These are phyloP conservation scores for Helianthus annuus DNA, from an alignment of 129 eudicot species.

Conservation along the genomic window DNA sequence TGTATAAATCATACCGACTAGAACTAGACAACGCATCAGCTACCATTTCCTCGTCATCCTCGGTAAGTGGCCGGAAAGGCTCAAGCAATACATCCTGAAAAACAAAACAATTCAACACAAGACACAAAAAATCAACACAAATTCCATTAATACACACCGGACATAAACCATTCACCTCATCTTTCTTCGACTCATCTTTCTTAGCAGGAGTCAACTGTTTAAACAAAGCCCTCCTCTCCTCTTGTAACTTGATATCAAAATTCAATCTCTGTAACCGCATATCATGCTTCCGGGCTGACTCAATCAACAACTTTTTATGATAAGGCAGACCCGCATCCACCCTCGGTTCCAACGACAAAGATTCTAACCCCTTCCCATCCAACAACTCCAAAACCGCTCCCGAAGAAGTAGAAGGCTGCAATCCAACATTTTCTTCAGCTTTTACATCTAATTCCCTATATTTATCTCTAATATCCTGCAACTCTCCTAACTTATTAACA, in stretches of 20 bases:
- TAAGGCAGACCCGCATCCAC: constrained; percentile 22
- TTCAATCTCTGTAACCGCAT: constrained; percentile 12
- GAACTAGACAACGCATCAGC: constrained; percentile 52
- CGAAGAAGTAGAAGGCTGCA: constrained; percentile 34
- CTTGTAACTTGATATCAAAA: constrained; percentile 35
- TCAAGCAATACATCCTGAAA: constrained; percentile 56
- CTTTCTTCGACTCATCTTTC: constrained; percentile 40
- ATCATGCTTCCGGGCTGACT: constrained; percentile 25
- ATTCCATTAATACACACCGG: neutral
- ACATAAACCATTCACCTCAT: constrained; percentile 31
- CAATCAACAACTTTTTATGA: constrained; percentile 29
- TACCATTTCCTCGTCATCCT: constrained; percentile 63
- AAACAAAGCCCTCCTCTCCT: constrained; percentile 18
- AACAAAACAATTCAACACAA: constrained; percentile 19
- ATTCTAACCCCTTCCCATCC: constrained; percentile 30
- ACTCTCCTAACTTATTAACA: constrained; percentile 27
- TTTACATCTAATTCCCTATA: constrained; percentile 30
- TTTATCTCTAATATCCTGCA: constrained; percentile 31
- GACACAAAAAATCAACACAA: constrained; percentile 14
- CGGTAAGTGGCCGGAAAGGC: constrained; percentile 66
- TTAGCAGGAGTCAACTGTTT: constrained; percentile 37
- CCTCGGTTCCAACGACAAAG: constrained; percentile 24
- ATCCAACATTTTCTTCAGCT: constrained; percentile 3
- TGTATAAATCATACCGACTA: constrained; percentile 45
- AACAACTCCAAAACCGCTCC: constrained; percentile 28